Evolutionary conservation across 148 eudicot species (phyloP).

Genomic region (Hydrangea macrophylla): DNA sequence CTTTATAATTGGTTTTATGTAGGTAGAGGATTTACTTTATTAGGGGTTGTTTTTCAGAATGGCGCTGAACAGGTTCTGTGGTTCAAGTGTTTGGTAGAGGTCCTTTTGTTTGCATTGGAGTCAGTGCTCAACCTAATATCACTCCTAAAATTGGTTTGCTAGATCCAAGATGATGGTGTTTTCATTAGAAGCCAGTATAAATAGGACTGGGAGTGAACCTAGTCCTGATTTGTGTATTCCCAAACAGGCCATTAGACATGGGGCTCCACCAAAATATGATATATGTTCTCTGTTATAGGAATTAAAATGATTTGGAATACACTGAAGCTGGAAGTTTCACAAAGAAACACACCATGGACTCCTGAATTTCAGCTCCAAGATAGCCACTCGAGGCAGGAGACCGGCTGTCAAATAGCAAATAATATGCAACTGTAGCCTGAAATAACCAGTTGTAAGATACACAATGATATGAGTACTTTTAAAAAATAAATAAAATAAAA

Average conservation of each 20-base stretch:
- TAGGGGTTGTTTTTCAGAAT: too few relatives aligned
- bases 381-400: slow-evolving; percentile 46
- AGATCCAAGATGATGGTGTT: too few relatives aligned
- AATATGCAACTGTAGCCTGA: slow-evolving; percentile 65
- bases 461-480: neutral
- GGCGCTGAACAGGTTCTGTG: too few relatives aligned
- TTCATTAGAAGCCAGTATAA: too few relatives aligned
- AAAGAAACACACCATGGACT: slow-evolving; percentile 30
- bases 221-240: too few relatives aligned
- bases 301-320: neutral
- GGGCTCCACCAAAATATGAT: neutral
- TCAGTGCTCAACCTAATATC: too few relatives aligned
- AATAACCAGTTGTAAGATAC: slow-evolving; percentile 12
- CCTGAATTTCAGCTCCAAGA: slow-evolving; percentile 49
- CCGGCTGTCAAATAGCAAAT: slow-evolving; percentile 41
- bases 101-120: too few relatives aligned
- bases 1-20: neutral
- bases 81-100: too few relatives aligned
- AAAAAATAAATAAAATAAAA: neutral
- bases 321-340: slow-evolving; percentile 3
- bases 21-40: too few relatives aligned
- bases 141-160: too few relatives aligned
- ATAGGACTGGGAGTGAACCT: too few relatives aligned
- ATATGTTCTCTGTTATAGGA: neutral
- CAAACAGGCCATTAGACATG: neutral